A percentile compares a stretch with the other conserved stretches of the same genome.
Evolutionary conservation across 257 asterid species (phyloP).

Genomic region (Lithospermum erythrorhizon): DNA sequence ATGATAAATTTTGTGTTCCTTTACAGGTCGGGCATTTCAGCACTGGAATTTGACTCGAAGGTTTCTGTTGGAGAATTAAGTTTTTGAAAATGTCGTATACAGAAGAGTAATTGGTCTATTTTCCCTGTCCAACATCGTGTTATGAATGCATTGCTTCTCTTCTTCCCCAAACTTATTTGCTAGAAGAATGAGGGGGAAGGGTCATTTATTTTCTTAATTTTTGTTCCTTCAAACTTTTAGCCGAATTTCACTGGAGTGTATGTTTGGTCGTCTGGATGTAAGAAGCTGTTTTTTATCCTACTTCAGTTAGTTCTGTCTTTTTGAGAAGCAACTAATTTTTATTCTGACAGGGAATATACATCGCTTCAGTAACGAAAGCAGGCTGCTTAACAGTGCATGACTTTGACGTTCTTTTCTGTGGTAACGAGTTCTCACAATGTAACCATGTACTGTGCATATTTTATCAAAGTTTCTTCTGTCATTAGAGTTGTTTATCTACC

Average conservation of each 20-base stretch:
- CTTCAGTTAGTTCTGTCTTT: not conserved
- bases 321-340: slow-evolving; percentile 1
- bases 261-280: not conserved
- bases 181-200: not conserved
- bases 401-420: slow-evolving; percentile 56
- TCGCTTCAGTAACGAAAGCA: slow-evolving; percentile 78
- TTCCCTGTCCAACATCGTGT: not conserved
- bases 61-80: slow-evolving; percentile 23
- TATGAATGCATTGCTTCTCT: too few relatives aligned
- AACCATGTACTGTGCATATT: not conserved
- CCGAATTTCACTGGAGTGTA: too few relatives aligned
- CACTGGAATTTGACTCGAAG: slow-evolving; percentile 86
- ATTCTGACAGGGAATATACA: slow-evolving; percentile 62
- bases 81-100: slow-evolving; percentile 7
- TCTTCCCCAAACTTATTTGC: too few relatives aligned
- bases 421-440: slow-evolving; percentile 23
- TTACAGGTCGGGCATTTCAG: slow-evolving; percentile 63
- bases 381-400: slow-evolving; percentile 94
- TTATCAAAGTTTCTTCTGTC: not conserved
- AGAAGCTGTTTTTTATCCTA: too few relatives aligned
- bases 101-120: slow-evolving; percentile 6
- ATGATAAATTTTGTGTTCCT: slow-evolving; percentile 4
- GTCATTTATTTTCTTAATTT: not conserved
- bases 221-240: too few relatives aligned
- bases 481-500: not conserved